Conservation (phyloP, 2,329 filamentous ascomycete genomes). For the Zymoseptoria tritici region DNA sequence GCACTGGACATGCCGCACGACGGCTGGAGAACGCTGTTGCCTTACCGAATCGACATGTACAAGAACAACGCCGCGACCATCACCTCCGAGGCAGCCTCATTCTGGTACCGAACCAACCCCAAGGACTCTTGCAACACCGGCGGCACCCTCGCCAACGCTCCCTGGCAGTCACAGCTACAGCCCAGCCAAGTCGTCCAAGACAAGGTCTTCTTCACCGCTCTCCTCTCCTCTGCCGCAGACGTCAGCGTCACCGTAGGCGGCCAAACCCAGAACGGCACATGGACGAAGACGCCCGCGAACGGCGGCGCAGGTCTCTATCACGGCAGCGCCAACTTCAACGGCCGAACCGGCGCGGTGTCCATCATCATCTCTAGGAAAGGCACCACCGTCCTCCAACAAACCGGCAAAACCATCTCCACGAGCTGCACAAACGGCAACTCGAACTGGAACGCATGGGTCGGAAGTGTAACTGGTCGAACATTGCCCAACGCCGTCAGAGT, state of each 20-base stretch:
- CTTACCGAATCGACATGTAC: constrained; percentile 46
- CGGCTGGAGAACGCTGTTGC: constrained; percentile 43
- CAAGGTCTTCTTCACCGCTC: constrained; percentile 38
- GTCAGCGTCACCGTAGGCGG: constrained; percentile 36
- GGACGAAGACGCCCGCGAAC: constrained; percentile 14
- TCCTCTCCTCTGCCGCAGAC: constrained; percentile 25
- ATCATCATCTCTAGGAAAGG: constrained; percentile 30
- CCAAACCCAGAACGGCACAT: not conserved
- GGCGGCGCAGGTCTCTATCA: constrained; percentile 16
- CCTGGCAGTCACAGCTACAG: constrained; percentile 13
- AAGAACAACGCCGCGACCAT: constrained; percentile 35
- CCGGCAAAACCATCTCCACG: constrained; percentile 32
- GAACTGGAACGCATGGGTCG: constrained; percentile 22
- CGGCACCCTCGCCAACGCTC: constrained; percentile 26
- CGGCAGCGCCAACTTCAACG: constrained; percentile 30
- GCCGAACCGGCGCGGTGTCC: constrained; percentile 35
- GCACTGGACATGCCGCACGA: constrained; percentile 45
- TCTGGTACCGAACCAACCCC: constrained; percentile 40
- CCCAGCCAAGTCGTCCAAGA: constrained; percentile 35
- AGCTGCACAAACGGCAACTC: constrained; percentile 10
- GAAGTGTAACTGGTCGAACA: constrained; percentile 9
- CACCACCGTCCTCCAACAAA: constrained; percentile 23
- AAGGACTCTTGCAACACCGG: constrained; percentile 32
- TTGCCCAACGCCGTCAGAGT: not conserved
- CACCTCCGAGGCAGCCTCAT: constrained; percentile 29